Evolutionary conservation across 2,329 filamentous ascomycete genomes (phyloP).

Genomic region (Cladosporium sp.): DNA sequence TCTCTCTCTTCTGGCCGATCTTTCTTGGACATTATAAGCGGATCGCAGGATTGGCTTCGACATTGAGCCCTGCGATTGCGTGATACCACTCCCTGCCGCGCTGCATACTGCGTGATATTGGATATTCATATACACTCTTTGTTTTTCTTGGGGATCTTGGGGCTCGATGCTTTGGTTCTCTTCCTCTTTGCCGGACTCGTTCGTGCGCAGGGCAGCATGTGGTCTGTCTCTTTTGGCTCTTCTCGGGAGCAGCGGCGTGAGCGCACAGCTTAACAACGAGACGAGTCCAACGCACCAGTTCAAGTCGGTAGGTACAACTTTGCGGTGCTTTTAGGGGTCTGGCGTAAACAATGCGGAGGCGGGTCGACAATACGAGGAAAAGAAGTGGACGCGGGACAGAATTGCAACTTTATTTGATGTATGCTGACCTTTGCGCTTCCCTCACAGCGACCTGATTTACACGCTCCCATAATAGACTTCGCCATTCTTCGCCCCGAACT

Average conservation of each 20-base stretch:
- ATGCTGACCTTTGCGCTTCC: constrained; percentile 24
- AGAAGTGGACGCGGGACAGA: background rate
- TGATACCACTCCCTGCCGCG: constrained; percentile 5
- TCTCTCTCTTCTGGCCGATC: constrained; percentile 12
- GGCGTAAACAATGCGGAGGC: background rate
- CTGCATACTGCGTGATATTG: constrained; percentile 1
- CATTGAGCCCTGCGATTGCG: constrained; percentile 21
- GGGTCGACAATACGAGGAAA: background rate
- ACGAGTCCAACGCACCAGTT: constrained; percentile 41
- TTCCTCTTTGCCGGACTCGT: constrained; percentile 4
- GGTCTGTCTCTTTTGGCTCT: constrained; percentile 14
- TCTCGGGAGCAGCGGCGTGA: constrained; percentile 13
- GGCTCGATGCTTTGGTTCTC: constrained; percentile 14
- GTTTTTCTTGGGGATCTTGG: background rate
- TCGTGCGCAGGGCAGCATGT: background rate
- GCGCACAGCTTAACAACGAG: constrained; percentile 36
- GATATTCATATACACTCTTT: constrained; percentile 5
- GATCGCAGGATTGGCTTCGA: constrained; percentile 8
- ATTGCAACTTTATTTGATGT: background rate
- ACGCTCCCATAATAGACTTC: constrained; percentile 41
- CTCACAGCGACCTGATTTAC: constrained; percentile 42
- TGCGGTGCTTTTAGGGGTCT: background rate
- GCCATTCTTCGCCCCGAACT: constrained; percentile 38
- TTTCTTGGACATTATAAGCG: constrained; percentile 8
- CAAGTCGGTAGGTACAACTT: constrained; percentile 36